Percentiles rank a stretch among this genome's conserved stretches.
These are phyloP conservation scores for Sugiyamaella xylanicola DNA, from an alignment of 1,139 yeast genomes.

Conservation along the genomic window DNA sequence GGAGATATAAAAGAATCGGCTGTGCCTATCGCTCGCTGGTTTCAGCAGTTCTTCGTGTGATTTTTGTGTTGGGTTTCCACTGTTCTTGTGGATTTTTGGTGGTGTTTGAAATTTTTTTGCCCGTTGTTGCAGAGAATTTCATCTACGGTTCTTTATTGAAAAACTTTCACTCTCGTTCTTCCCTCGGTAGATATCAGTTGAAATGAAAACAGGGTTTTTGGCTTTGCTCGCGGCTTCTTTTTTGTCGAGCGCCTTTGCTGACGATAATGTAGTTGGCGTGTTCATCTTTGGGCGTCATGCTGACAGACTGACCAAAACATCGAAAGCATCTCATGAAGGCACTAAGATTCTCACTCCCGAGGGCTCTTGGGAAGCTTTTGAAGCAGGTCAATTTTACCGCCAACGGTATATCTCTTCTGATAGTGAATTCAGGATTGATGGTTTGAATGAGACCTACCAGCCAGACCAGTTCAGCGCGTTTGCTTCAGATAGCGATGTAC, in stretches of 20 bases:
- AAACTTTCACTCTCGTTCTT: too few species aligned
- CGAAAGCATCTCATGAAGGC: slow-evolving; percentile 41
- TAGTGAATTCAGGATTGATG: slow-evolving; percentile 34
- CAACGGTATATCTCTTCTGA: slow-evolving; percentile 47
- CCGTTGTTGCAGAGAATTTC: too few species aligned
- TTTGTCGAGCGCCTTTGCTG: too few species aligned
- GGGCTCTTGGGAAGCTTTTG: slow-evolving; percentile 45
- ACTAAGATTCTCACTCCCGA: slow-evolving; percentile 46
- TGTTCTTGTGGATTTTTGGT: too few species aligned
- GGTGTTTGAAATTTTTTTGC: too few species aligned
- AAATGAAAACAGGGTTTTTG: slow-evolving; percentile 1
- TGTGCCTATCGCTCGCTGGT: too few species aligned
- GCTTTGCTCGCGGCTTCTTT: too few species aligned
- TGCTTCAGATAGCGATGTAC: slow-evolving; percentile 43
- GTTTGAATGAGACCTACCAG: slow-evolving; percentile 38
- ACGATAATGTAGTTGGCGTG: slow-evolving; percentile 40
- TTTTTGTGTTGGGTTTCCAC: too few species aligned
- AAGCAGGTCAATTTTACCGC: slow-evolving; percentile 45
- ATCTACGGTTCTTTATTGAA: too few species aligned
- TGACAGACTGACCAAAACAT: slow-evolving; percentile 48
- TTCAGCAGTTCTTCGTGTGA: too few species aligned
- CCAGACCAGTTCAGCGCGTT: slow-evolving; percentile 42
- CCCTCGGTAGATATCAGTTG: too few species aligned
- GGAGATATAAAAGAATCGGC: not conserved
- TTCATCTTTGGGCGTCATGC: slow-evolving; percentile 52